These are phyloP conservation scores for Madurella fahalii DNA, from an alignment of 2,329 filamentous ascomycete species.

Conservation along the genomic window DNA sequence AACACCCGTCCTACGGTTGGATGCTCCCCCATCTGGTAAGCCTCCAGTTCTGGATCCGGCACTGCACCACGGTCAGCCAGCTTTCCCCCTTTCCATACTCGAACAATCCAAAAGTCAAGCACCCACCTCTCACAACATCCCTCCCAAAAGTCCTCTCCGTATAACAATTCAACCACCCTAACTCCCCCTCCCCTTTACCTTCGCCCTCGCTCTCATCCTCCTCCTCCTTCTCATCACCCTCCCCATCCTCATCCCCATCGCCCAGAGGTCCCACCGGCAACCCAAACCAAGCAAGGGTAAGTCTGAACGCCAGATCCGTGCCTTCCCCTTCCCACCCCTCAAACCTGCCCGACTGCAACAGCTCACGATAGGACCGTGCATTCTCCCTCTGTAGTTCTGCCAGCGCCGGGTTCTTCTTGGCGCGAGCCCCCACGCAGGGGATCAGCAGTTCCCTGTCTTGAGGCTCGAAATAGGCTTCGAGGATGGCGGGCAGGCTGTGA, in stretches of 20 bases:
- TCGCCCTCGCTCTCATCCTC: conserved; percentile 12
- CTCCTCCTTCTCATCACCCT: conserved; percentile 14
- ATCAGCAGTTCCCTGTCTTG: conserved; percentile 18
- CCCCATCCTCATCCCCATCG: neutral
- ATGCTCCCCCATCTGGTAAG: conserved; percentile 11
- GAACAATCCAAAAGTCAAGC: no score
- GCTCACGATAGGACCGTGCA: conserved; percentile 5
- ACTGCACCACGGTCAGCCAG: conserved; percentile 11
- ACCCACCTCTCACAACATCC: conserved; percentile 17
- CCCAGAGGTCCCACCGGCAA: conserved; percentile 41
- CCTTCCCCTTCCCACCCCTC: conserved; percentile 7
- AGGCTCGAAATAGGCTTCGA: conserved; percentile 25
- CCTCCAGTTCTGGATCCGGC: conserved; percentile 17
- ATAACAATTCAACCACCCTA: conserved; percentile 24
- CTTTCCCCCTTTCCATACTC: neutral
- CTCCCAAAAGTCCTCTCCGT: conserved; percentile 10
- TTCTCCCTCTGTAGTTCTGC: conserved; percentile 17
- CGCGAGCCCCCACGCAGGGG: conserved; percentile 31
- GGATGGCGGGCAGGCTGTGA: conserved; percentile 33
- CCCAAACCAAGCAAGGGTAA: conserved; percentile 46
- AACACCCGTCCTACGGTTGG: neutral
- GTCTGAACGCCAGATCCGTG: conserved; percentile 35
- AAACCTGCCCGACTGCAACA: conserved; percentile 14
- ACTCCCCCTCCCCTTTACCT: neutral
- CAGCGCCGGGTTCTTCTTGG: conserved; percentile 9